Percentiles rank a stretch among this genome's conserved stretches.
Conservation (phyloP, 1,139 yeast genomes). For the Taphrina sp. region DNA sequence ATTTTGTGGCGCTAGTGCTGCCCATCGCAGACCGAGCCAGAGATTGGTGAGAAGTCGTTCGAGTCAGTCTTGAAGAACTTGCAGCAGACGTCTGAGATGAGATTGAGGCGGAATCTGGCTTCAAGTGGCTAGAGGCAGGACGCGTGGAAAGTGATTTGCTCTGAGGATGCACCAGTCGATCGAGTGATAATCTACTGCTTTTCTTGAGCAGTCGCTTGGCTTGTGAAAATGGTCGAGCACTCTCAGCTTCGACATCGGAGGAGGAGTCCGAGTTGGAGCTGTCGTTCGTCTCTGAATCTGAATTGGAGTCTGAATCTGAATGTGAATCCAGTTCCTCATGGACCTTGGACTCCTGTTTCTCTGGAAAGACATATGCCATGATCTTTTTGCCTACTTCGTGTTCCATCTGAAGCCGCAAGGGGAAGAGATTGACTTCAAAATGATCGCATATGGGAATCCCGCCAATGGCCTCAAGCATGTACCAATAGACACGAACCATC, state of each 20-base stretch:
- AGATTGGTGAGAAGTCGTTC: slow-evolving; percentile 1
- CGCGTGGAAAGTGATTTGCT: slow-evolving; percentile 1
- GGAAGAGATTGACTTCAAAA: slow-evolving; percentile 55
- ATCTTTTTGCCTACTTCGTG: slow-evolving; percentile 62
- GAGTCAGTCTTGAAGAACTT: not conserved
- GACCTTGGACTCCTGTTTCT: no score
- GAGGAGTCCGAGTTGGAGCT: slow-evolving; percentile 2
- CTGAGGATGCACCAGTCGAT: slow-evolving; percentile 4
- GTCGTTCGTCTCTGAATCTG: not conserved
- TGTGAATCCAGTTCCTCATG: not conserved
- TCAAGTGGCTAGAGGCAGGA: not conserved
- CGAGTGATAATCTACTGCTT: not conserved
- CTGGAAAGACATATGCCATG: slow-evolving; percentile 66
- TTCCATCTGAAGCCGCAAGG: slow-evolving; percentile 72
- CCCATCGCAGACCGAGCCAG: slow-evolving; percentile 1
- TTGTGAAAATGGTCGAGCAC: not conserved
- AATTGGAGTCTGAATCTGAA: slow-evolving; percentile 9
- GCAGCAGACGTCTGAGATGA: slow-evolving; percentile 1
- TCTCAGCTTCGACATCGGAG: not conserved
- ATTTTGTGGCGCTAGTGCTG: not conserved
- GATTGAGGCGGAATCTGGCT: slow-evolving; percentile 1
- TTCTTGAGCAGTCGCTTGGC: no score
- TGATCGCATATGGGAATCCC: slow-evolving; percentile 71
- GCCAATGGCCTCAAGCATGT: slow-evolving; percentile 74
- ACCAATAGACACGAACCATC: slow-evolving; percentile 64